Evolutionary conservation across 352 stramenopile genomes (phyloP), one percentile per base, ranked within the genome.

Genomic region (Globisporangium nodosum): DNA sequence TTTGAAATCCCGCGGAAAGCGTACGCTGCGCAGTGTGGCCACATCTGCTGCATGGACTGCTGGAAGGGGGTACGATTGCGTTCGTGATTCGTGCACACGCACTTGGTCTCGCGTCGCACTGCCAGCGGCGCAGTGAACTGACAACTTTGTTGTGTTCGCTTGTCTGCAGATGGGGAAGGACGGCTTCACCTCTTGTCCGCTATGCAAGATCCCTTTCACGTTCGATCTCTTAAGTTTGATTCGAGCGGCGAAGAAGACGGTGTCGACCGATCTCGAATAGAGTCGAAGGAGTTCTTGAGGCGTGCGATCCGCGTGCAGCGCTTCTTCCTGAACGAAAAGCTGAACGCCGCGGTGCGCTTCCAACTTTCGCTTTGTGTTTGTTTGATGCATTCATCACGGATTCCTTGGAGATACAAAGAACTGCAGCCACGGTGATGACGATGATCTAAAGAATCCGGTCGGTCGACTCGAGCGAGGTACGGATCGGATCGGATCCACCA

Each of bases 21-120:
- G 9, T 90, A 76, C 63, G 85, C 85, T 16, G 81, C 85, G 1
- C 74, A 80, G 30, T 94, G 85, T 35, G 85, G 85, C 5, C 85
- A 94, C 59, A 90, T 94, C 64, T 94, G 85, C 61, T 94, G 85
- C 61, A 71, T 85, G 35, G 52, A 58, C 6, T 94, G 85, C 56
- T 94, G 85, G 85, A 84, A 90, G 77, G 91, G 90, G 82, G 82
- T 94, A 65, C 37, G 37, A 16, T 18, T 43, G 37, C 13, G 37
- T 43, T 18, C 33, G 37, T 42, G 9, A 15, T 42, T 42, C 11
- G 8, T 16, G 35, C 35, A 15, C 35, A 15, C 35, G 11, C 35
- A 9, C 35, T 16, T 42, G 35, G 11, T 15, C 12, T 49, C 15
- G 47, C 5, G 6, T 39, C 3, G 21, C 1, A 21, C 9, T 35